phyloP scores from a whole-genome alignment of 176 grass and related monocot species.

The Aegilops sharonensis region DNA sequence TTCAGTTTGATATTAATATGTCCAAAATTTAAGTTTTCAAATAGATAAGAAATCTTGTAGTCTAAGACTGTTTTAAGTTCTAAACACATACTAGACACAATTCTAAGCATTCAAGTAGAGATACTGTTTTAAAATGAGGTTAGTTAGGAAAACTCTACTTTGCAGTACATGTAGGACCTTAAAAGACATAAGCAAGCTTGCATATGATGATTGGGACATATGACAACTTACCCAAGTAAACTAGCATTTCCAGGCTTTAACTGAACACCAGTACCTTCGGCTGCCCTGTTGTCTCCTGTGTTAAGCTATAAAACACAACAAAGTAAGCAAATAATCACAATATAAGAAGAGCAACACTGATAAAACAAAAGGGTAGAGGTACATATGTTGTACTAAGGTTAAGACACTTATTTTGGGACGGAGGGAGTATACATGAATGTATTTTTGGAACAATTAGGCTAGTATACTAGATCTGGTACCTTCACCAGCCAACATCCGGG shows the following conservation, averaged over 20 bases:
- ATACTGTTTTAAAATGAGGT: background rate
- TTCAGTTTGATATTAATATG: no score
- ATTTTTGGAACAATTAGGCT: background rate
- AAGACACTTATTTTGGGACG: no score
- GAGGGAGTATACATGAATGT: background rate
- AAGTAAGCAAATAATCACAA: slow-evolving; percentile 5
- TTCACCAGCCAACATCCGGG: background rate
- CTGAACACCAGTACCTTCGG: slow-evolving; percentile 49
- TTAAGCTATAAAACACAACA: slow-evolving; percentile 50
- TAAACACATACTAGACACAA: background rate
- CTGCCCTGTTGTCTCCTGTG: slow-evolving; percentile 56
- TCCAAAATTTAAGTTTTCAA: background rate
- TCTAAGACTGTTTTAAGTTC: background rate
- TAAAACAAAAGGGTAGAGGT: slow-evolving; percentile 1
- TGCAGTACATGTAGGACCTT: background rate
- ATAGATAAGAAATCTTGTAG: background rate
- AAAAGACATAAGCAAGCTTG: background rate
- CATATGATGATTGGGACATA: background rate
- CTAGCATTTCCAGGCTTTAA: slow-evolving; percentile 66
- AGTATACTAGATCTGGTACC: background rate
- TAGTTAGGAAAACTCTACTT: background rate
- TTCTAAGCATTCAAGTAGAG: background rate
- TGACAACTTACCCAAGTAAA: slow-evolving; percentile 75
- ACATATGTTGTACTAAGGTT: background rate
- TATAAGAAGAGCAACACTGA: slow-evolving; percentile 10